Base-by-base conservation (phyloP, 495 filamentous ascomycete genomes). In the Hypoxylon lienhwacheense region DNA sequence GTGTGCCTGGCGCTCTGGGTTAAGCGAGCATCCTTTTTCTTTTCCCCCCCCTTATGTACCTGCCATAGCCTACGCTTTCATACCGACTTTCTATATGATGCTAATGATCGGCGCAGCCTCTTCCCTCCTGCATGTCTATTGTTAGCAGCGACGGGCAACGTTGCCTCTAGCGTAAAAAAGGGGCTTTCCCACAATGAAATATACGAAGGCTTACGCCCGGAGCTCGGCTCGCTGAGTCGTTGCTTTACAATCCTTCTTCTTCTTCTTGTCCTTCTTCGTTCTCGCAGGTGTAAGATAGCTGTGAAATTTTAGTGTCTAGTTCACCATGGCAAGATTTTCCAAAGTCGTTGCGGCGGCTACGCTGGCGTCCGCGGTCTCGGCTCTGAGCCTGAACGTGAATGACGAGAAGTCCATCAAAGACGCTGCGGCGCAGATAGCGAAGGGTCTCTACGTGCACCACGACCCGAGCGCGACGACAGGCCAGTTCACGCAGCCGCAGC, bases 401-500 rank as follows among this genome's bases (percentile, higher is more conserved):
- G 34, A 63, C 10, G n/a, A 19, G 10, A 66, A 44, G 7, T 75
- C 75, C 2, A 55, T 74, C 21, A 77, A 76, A 35, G 46, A 66
- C 0, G 66, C 69, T 8, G 73, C 76, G 1, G 63, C 64, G 26
- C 68, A 71, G 25, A 70, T 77, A 22, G 73, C 73, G 10, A 77
- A 66, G 42, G 76, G 76, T 3, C 43, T 78, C 50, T 90, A 90
- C 56, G 83, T 80, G 1, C 86, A 85, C 6, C 83, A 86, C 66
- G 70, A 79, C 16, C 81, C 85, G 1, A 86, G 84, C 35, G 81
- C 87, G 34, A 76, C 77, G 1, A 83, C 86, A 2, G 87, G 87
- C 4, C 65, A 67, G 41, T 67, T 67, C 11, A 88, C 85, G 65
- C 69, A 90, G 2, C 87, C 86, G 1, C 70, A 81, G 49, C 83